These are phyloP conservation scores for Phylloporus gajari DNA, from an alignment of 1,284 basidiomycete genomes.

Conservation along the genomic window DNA sequence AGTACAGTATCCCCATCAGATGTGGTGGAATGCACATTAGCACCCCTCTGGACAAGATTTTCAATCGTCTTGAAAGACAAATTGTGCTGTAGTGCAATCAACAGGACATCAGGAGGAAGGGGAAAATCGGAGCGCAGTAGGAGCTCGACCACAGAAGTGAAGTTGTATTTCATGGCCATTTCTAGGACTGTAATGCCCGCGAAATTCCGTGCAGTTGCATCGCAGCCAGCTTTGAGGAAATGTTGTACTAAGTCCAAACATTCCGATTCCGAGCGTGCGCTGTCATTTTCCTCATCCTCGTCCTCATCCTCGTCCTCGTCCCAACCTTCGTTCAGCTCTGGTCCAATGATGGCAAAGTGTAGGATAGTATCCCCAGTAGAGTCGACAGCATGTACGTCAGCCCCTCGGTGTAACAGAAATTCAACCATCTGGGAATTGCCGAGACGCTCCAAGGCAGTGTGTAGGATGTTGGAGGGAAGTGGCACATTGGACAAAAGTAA, in stretches of 20 bases:
- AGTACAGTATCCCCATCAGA: too few relatives aligned
- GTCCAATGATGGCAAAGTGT: neutral
- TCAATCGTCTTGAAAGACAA: too few relatives aligned
- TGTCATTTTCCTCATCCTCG: too few relatives aligned
- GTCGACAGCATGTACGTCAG: neutral
- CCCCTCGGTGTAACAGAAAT: neutral
- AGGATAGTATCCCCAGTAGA: neutral
- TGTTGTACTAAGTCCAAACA: neutral
- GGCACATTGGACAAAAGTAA: neutral
- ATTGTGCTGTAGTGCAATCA: too few relatives aligned
- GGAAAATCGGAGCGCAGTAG: too few relatives aligned
- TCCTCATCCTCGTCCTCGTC: neutral
- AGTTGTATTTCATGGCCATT: too few relatives aligned
- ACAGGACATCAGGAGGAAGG: too few relatives aligned
- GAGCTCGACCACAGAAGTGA: too few relatives aligned
- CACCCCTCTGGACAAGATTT: too few relatives aligned
- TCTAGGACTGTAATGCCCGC: too few relatives aligned
- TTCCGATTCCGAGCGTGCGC: neutral
- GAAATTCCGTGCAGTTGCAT: too few relatives aligned
- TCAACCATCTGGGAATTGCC: neutral
- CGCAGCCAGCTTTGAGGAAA: neutral
- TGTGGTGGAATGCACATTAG: too few relatives aligned
- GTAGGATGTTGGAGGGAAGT: neutral
- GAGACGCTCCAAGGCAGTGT: neutral
- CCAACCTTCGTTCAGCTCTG: neutral